Evolutionary conservation across 1,139 yeast species (phyloP).

Genomic region (Lodderomyces beijingensis): DNA sequence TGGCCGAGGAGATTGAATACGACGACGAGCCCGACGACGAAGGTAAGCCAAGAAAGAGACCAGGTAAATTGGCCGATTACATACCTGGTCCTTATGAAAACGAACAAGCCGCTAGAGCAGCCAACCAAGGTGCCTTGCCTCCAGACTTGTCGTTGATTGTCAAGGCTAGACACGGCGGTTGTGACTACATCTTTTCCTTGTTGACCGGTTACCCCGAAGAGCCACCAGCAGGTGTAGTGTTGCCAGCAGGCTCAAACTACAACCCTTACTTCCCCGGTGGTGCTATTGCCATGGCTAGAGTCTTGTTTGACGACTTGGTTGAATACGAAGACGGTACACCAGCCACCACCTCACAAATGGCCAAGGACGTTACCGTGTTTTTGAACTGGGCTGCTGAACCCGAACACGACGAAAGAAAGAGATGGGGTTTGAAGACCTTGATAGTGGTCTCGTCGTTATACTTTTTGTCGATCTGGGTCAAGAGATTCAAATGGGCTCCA

Average conservation of each 20-base stretch:
- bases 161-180: conserved; percentile 98
- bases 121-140: conserved; percentile 98
- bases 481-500: conserved; percentile 98
- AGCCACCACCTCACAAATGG: conserved; percentile 98
- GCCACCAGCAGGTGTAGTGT: conserved; percentile 93
- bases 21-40: conserved; percentile 99
- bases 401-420: conserved; percentile 97
- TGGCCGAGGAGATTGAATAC: conserved; percentile 96
- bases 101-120: conserved; percentile 99
- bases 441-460: conserved; percentile 75
- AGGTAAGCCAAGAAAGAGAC: conserved; percentile 97
- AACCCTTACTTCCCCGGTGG: conserved; percentile 99
- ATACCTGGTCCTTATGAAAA: conserved; percentile 94
- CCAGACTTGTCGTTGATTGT: conserved; percentile 97
- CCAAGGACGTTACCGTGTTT: conserved; percentile 94
- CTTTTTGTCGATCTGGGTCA: conserved; percentile 84
- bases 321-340: conserved; percentile 99
- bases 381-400: conserved; percentile 99
- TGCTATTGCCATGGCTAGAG: conserved; percentile 98
- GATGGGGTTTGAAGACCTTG: conserved; percentile 91
- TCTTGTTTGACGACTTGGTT: conserved; percentile 91
- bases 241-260: conserved; percentile 93
- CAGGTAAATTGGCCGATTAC: conserved; percentile 96
- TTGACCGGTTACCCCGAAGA: conserved; percentile 99
- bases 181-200: conserved; percentile 90